phyloP scores from a whole-genome alignment of 108 stramenopile genomes.

The Hondaea fermentalgiana region DNA sequence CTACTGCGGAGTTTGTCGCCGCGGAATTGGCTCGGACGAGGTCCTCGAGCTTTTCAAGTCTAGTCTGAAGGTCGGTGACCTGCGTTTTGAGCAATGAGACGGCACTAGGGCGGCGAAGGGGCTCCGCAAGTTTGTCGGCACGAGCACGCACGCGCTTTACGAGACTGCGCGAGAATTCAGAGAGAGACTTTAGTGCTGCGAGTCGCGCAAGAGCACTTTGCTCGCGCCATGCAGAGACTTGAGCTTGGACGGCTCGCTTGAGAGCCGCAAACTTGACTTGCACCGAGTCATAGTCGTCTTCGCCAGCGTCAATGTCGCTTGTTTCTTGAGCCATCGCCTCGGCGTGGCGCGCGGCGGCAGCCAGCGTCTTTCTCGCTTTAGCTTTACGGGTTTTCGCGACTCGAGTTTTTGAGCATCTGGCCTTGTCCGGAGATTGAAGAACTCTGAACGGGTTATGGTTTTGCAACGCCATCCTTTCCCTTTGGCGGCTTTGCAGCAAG shows the following conservation, averaged over 20 bases:
- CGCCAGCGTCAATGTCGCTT: no score
- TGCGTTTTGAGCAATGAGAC: background rate
- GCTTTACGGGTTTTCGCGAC: background rate
- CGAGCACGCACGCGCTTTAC: background rate
- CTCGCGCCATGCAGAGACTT: background rate
- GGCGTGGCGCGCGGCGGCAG: background rate
- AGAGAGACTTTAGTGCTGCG: background rate
- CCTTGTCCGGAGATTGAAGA: background rate
- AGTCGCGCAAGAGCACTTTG: background rate
- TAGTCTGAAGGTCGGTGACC: background rate
- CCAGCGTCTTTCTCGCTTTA: background rate
- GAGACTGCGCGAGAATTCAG: background rate
- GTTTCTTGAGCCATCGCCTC: background rate
- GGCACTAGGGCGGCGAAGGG: background rate
- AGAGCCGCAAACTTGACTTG: background rate
- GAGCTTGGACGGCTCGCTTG: background rate
- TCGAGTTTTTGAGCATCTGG: background rate
- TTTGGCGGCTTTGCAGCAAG: background rate
- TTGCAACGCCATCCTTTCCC: background rate
- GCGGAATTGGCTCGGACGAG: background rate
- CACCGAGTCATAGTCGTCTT: background rate
- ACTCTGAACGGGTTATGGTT: background rate
- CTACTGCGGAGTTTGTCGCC: no score
- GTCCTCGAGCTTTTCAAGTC: background rate
- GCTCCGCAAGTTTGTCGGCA: background rate